Evolutionary conservation across 345 rosid species (phyloP).

Genomic region (Citrus glauca): DNA sequence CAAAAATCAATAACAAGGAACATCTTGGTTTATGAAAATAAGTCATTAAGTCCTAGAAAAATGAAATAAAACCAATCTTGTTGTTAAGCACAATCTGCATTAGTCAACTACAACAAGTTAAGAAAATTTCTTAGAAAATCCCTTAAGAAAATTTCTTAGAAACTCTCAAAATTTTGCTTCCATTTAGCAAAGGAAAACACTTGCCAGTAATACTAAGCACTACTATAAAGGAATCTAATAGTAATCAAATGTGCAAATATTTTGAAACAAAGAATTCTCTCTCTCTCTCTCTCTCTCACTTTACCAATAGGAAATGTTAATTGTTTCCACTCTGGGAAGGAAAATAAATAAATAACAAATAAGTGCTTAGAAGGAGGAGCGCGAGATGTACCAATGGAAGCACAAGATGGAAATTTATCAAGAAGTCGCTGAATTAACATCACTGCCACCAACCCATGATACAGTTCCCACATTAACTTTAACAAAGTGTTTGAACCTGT

Average conservation of each 20-base stretch:
- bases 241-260: neutral
- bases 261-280: no score
- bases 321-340: neutral
- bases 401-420: slow-evolving; percentile 68
- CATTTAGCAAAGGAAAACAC: no score
- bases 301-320: neutral
- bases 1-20: slow-evolving; percentile 1
- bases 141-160: neutral
- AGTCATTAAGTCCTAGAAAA: neutral
- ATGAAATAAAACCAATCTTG: neutral
- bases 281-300: neutral
- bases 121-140: neutral
- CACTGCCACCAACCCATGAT: slow-evolving; percentile 76
- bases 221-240: neutral
- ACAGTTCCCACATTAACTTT: slow-evolving; percentile 61
- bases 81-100: neutral
- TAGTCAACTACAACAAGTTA: neutral
- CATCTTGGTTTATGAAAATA: neutral
- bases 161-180: no score
- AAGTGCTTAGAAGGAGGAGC: slow-evolving; percentile 3
- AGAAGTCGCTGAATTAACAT: slow-evolving; percentile 66
- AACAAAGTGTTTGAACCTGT: slow-evolving; percentile 57
- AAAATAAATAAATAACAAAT: neutral
- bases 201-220: neutral
- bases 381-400: slow-evolving; percentile 74